phyloP scores from a whole-genome alignment of 2,329 filamentous ascomycete species.

The Penicillium sp. region DNA sequence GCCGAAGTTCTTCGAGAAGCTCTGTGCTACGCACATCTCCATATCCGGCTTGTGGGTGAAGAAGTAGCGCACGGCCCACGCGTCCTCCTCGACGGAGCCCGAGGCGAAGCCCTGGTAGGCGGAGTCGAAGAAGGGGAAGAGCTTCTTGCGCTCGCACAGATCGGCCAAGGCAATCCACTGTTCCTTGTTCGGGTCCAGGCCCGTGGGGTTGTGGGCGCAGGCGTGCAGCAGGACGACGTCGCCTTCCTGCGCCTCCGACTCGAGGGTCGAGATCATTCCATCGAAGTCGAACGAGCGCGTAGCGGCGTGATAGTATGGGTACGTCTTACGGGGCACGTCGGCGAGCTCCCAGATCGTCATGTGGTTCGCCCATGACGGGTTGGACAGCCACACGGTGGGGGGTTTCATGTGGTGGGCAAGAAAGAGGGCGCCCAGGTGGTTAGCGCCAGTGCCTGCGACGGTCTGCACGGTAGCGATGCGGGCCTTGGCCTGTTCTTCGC shows the following conservation, averaged over 20 bases:
- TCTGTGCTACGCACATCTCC: conserved; percentile 57
- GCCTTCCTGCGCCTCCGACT: conserved; percentile 75
- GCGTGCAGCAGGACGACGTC: conserved; percentile 88
- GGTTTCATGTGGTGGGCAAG: conserved; percentile 78
- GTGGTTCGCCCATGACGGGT: conserved; percentile 97
- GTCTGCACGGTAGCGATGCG: conserved; percentile 74
- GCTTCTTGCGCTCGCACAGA: conserved; percentile 72
- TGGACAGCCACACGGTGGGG: conserved; percentile 78
- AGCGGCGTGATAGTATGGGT: conserved; percentile 83
- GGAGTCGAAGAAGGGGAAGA: conserved; percentile 97
- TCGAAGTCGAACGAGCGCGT: conserved; percentile 45
- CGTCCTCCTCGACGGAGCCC: conserved; percentile 78
- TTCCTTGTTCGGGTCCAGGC: conserved; percentile 84
- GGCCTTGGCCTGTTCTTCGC: conserved; percentile 38
- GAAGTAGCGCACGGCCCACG: conserved; percentile 86
- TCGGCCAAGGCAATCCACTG: conserved; percentile 88
- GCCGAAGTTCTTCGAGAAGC: conserved; percentile 66
- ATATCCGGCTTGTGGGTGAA: conserved; percentile 74
- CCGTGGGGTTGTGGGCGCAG: conserved; percentile 96
- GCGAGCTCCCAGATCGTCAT: conserved; percentile 78
- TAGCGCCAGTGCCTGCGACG: conserved; percentile 92
- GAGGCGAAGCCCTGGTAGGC: conserved; percentile 98
- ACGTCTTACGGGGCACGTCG: conserved; percentile 76
- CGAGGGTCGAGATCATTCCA: conserved; percentile 75
- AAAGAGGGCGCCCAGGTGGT: conserved; percentile 89